Base-by-base conservation (phyloP, 2,329 filamentous ascomycete genomes). In the Pseudocercospora cruenta region DNA sequence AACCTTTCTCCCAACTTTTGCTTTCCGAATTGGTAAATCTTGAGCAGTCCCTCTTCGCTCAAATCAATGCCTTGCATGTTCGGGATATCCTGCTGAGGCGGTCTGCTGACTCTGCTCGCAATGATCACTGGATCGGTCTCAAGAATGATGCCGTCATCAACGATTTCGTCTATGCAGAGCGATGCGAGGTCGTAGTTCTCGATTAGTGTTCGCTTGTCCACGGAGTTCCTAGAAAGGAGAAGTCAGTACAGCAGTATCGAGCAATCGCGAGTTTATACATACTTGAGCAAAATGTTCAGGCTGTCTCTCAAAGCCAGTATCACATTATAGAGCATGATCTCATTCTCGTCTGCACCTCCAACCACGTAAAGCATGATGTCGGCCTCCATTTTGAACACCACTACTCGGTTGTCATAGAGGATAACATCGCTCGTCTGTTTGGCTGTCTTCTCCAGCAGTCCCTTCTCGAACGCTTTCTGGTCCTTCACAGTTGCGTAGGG, bases 171-270 rank as follows among this genome's bases (percentile, higher is more conserved):
- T 70, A 99, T 92, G 53, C 94, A 92, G 62, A 99, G 88, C 14
- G 93, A 91, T 69, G 97, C 92, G 22, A 98, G 87, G 80, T 98
- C 95, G 84, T 98, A 99, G 86, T 98, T 98, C 82, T 99, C 95
- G 76, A 98, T 90, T 72, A 98, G 93, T 65, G 95, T 98, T 72
- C 95, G 90, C 86, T 97, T 97, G 84, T 99, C 95, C 59, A 96
- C 94, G 36, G 93, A 93, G 86, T 96, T 94, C 81, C 93, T 97
- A 64, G 19, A 51, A 12, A 16, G 16, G 14, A 14, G 16, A 55
- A 28, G 26, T 55, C 24, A 55, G 51, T 10, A n/a, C 2, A 4
- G 51, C 16, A 9, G 12, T 19, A 16, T n/a, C 2, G 12, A 26
- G 16, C 16, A n/a, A 24, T 26, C 10, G 16, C 51, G 54, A 60